Conservation (phyloP, 768 basidiomycete species). For the Hericium coralloides region DNA sequence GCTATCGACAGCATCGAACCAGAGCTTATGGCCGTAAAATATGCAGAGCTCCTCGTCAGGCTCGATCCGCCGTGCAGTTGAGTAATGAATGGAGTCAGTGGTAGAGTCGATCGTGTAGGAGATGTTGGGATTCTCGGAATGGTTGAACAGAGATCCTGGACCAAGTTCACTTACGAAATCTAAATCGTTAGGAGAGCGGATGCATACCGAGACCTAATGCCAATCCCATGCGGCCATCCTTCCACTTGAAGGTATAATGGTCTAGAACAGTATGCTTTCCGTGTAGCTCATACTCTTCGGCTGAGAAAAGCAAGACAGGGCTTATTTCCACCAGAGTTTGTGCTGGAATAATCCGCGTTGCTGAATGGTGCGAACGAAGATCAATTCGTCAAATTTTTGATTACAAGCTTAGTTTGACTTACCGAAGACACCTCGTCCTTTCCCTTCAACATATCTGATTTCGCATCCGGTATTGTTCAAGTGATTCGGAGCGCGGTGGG, state of each 20-base stretch:
- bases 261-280: constrained; percentile 58
- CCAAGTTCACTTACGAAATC: not conserved
- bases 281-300: constrained; percentile 60
- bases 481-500: constrained; percentile 16
- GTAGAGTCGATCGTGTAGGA: constrained; percentile 46
- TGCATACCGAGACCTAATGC: constrained; percentile 7
- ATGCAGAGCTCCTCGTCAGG: constrained; percentile 72
- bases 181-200: not conserved
- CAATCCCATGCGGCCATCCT: constrained; percentile 59
- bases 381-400: not conserved
- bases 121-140: constrained; percentile 61
- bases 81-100: constrained; percentile 55
- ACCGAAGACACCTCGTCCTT: constrained; percentile 65
- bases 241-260: constrained; percentile 72
- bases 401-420: constrained; percentile 5
- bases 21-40: constrained; percentile 61
- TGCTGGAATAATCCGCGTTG: constrained; percentile 44
- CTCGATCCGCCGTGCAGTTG: constrained; percentile 41
- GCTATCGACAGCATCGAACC: constrained; percentile 45
- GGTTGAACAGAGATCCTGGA: constrained; percentile 77
- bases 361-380: constrained; percentile 18
- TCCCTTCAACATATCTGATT: constrained; percentile 35
- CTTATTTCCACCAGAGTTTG: constrained; percentile 73
- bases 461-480: constrained; percentile 41
- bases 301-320: constrained; percentile 71